Base-by-base conservation (phyloP, 257 asterid genomes). In the Gentiana dahurica region DNA sequence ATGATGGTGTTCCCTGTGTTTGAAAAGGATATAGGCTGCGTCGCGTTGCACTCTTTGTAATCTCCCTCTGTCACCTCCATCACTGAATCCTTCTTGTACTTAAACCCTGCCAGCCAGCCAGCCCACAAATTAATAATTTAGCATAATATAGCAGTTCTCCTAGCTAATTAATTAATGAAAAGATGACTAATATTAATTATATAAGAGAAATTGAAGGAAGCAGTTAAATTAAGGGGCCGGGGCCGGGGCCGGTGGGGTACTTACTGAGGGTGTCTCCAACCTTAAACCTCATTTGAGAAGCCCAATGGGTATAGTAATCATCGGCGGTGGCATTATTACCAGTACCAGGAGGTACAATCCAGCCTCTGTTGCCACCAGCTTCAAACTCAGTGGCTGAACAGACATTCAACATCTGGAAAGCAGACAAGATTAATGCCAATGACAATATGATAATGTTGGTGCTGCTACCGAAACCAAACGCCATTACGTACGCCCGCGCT, bases 71-170 rank as follows among this genome's bases (percentile, higher is more conserved):
- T 66, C 70, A 87, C 96, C 59, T 79, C 84, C 92, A 87, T 80
- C 38, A 87, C 94, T 3, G 94, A 87, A 32, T 84, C 96, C 66
- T 81, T 87, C 79, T 58, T 73, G 80, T 84, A 87, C 55, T 69
- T 73, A 70, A 87, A 87, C 60, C 79, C 96, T 85, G 43, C 49
- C 2, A 59, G 2, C 2, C 13, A 53, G 9, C 24, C 24, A 5
- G 46, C 9, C 46, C 46, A 41, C 6, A 39, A 39, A 8, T 8
- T 4, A 39, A 8, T 1, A 39, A 39, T 39, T 39, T 15, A 8
- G 8, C 45, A 39, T 39, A 39, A n/a, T 41, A 2, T 5, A 41
- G 5, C 46, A 41, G 9, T 15, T 15, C 24, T 15, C 24, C 24
- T 15, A 15, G 24, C 24, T 15, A 15, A 15, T 15, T 15, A 15